Evolutionary conservation across 1,139 yeast species (phyloP).

Genomic region (Pichia sp.): DNA sequence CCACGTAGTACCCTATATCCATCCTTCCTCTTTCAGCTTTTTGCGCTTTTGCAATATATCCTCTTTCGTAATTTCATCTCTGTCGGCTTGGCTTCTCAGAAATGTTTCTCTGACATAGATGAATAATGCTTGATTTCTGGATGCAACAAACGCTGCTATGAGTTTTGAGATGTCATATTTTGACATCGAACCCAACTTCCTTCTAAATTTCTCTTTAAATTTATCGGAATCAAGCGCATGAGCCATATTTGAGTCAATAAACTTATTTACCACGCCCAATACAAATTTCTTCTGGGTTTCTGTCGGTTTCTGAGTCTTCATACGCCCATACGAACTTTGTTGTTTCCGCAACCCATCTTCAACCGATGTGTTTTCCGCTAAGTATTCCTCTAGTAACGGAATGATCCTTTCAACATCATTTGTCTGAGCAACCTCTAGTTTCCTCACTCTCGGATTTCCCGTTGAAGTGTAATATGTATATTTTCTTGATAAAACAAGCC

Average conservation of each 20-base stretch:
- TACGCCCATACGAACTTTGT: neutral
- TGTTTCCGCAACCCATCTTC: neutral
- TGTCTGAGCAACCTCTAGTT: neutral
- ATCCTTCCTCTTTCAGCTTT: no score
- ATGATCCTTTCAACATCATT: neutral
- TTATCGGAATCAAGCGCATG: neutral
- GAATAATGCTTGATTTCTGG: neutral
- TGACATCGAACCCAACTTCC: neutral
- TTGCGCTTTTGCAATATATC: no score
- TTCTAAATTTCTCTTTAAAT: neutral
- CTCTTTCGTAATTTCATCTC: neutral
- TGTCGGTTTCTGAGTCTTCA: neutral
- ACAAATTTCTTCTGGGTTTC: neutral
- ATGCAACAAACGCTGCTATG: neutral
- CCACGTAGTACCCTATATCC: no score
- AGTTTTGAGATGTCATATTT: neutral
- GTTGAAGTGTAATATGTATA: slow-evolving; percentile 1
- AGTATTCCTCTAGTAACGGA: neutral
- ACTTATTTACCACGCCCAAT: neutral
- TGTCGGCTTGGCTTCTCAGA: neutral
- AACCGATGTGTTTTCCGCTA: neutral
- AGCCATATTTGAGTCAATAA: neutral
- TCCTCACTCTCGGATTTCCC: neutral
- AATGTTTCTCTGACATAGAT: neutral
- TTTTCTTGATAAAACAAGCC: neutral